phyloP scores from a whole-genome alignment of 2,329 filamentous ascomycete species.

The Hypoxylon sp. region DNA sequence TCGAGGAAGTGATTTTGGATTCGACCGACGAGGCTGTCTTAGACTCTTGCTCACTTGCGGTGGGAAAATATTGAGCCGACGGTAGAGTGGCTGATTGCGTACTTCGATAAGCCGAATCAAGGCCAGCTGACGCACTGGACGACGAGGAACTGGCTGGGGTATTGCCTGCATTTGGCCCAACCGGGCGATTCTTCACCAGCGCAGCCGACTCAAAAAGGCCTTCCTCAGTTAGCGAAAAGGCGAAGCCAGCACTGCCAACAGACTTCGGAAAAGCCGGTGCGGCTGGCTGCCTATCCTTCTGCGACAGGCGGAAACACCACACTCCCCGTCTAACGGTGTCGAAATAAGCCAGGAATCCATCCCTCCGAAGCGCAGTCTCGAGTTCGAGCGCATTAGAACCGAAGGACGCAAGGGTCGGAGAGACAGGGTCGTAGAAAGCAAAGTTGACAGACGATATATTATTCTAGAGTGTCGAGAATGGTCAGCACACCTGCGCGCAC shows the following conservation, averaged over 20 bases:
- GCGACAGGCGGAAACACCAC: conserved; percentile 66
- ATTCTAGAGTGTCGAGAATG: conserved; percentile 56
- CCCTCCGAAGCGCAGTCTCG: conserved; percentile 63
- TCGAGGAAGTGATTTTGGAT: conserved; percentile 52
- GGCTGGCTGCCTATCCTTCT: conserved; percentile 55
- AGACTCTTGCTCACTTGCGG: conserved; percentile 49
- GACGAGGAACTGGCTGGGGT: conserved; percentile 63
- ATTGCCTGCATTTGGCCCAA: conserved; percentile 56
- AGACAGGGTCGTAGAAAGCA: conserved; percentile 66
- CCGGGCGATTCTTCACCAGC: conserved; percentile 60
- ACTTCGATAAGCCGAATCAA: conserved; percentile 55
- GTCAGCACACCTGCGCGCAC: conserved; percentile 35
- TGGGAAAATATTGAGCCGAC: conserved; percentile 44
- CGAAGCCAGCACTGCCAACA: conserved; percentile 60
- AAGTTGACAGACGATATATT: conserved; percentile 68
- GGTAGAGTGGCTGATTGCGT: conserved; percentile 50
- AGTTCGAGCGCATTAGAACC: conserved; percentile 63
- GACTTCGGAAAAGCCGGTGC: conserved; percentile 53
- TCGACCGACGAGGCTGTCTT: conserved; percentile 51
- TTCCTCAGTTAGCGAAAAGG: conserved; percentile 61
- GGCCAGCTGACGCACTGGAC: conserved; percentile 55
- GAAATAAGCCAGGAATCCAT: conserved; percentile 66
- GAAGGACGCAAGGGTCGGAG: conserved; percentile 59
- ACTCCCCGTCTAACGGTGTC: conserved; percentile 64
- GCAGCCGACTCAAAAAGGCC: conserved; percentile 63